phyloP scores from a whole-genome alignment of 306 rosid species.

The Hippophae gyantsensis region DNA sequence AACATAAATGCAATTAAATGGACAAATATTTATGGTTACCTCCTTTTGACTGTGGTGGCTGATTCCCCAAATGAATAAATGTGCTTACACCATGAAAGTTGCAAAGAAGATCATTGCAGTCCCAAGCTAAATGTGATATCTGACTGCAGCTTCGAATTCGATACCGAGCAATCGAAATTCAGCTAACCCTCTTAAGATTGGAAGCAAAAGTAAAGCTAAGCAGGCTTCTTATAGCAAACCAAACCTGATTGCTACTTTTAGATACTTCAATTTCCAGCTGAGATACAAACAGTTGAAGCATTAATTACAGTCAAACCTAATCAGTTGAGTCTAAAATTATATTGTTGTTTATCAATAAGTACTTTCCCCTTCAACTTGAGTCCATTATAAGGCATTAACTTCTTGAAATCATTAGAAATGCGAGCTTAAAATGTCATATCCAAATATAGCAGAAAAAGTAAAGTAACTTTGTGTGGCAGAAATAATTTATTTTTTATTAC shows the following conservation, averaged over 20 bases:
- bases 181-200: slow-evolving; percentile 67
- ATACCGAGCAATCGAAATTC: slow-evolving; percentile 60
- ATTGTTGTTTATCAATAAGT: too few relatives aligned
- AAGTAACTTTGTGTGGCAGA: background rate
- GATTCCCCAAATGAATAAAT: slow-evolving; percentile 65
- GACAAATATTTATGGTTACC: slow-evolving; percentile 27
- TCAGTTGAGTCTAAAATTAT: background rate
- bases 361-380: slow-evolving; percentile 58
- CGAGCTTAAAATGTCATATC: slow-evolving; percentile 56
- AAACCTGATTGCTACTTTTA: slow-evolving; percentile 60
- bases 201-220: slow-evolving; percentile 71
- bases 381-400: slow-evolving; percentile 50
- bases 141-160: slow-evolving; percentile 84
- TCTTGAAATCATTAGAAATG: slow-evolving; percentile 60
- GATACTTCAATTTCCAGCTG: slow-evolving; percentile 89
- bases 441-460: slow-evolving; percentile 6
- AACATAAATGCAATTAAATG: background rate
- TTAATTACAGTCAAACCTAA: slow-evolving; percentile 3
- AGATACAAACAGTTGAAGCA: slow-evolving; percentile 17
- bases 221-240: slow-evolving; percentile 76
- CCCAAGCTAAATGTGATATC: slow-evolving; percentile 74
- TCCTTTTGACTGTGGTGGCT: slow-evolving; percentile 61
- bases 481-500: background rate
- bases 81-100: slow-evolving; percentile 74
- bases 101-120: slow-evolving; percentile 70